Evolutionary conservation across 345 rosid species (phyloP).

Genomic region (Lagerstroemia speciosa): DNA sequence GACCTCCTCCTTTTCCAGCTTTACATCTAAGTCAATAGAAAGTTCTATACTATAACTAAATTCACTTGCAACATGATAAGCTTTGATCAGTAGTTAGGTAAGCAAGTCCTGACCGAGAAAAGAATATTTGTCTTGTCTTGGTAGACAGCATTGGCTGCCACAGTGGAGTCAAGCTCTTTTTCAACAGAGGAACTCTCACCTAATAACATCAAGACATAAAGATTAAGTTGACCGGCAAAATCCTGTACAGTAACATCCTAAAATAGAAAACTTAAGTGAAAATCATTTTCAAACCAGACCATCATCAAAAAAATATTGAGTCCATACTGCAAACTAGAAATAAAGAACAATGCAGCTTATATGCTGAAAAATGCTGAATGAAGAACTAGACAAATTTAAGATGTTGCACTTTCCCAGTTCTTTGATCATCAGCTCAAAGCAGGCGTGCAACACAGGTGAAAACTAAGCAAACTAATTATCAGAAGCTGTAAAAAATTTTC

Average conservation of each 20-base stretch:
- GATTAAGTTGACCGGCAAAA: conserved; percentile 8
- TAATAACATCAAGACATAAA: conserved; percentile 27
- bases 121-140: conserved; percentile 98
- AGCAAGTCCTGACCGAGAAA: conserved; percentile 62
- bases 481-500: not conserved
- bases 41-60: not conserved
- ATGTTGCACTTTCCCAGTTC: not conserved
- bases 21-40: not conserved
- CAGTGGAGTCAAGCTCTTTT: conserved; percentile 60
- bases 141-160: conserved; percentile 87
- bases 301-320: not conserved
- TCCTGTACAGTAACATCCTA: not conserved
- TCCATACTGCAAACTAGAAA: not conserved
- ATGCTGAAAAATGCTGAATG: not conserved
- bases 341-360: not conserved
- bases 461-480: not conserved
- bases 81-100: not conserved
- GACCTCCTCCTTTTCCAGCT: not conserved
- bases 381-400: not conserved
- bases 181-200: conserved; percentile 98
- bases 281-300: not conserved
- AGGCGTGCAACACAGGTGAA: not conserved
- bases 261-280: not conserved
- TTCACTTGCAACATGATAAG: not conserved
- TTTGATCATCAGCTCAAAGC: not conserved